Evolutionary conservation across 257 asterid genomes (phyloP), one percentile per base, ranked within the genome.

Genomic region (Lithospermum erythrorhizon): DNA sequence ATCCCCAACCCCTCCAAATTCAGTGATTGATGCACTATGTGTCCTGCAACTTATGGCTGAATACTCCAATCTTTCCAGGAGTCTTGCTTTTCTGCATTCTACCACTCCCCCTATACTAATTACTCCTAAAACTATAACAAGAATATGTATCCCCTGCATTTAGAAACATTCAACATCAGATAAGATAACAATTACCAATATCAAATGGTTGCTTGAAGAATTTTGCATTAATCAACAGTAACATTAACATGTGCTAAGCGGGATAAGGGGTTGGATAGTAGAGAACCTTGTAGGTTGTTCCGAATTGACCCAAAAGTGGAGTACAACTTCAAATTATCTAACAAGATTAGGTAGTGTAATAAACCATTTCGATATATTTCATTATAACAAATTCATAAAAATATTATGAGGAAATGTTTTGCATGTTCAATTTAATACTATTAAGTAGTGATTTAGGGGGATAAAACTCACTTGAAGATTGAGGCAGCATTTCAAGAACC

Each of bases 1-100:
- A 77, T 90, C 94, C 2, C 97, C 97, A 16, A 87, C 80, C 9
- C 95, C 97, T 5, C 96, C 96, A 67, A 68, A 90, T 0, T 90
- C 97, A 7, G 71, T 23, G 18, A 90, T 83, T 3, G 95, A 85
- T 35, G 95, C 95, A 68, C 82, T 80, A 76, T 87, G 86, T 1
- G 17, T 69, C 78, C 97, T 90, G 74, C 97, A 90, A 20, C 74
- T 83, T 6, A 87, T 83, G 19, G 95, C 95, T 5, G 86, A 77
- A 71, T 87, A 85, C 75, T 82, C 87, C 2, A 78, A 56, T 0
- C 71, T 66, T 9, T 53, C 68, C 20, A 53, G 6, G 24, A 16
- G 21, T 63, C 70, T 74, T 29, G 59, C 59, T 53, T 62, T 81
- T 66, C 93, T 79, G 65, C 87, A 55, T 54, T 81, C 90, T 4